Evolutionary conservation across 306 rosid genomes (phyloP).

Genomic region (Boehmeria nivea): DNA sequence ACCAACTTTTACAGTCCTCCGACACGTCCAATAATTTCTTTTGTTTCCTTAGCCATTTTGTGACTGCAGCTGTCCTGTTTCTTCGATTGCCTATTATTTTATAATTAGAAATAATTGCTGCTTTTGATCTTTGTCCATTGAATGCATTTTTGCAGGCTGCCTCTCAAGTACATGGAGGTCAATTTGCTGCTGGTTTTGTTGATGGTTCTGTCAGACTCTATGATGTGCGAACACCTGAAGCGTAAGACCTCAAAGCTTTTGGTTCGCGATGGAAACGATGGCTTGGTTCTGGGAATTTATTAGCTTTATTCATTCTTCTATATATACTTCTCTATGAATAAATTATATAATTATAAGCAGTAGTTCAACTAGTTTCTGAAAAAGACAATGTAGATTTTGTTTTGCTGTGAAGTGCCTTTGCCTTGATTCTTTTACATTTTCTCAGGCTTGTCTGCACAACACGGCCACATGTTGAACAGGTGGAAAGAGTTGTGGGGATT

Average conservation of each 20-base stretch:
- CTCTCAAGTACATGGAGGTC: slow-evolving; percentile 94
- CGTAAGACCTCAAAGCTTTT: slow-evolving; percentile 47
- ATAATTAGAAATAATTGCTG: background rate
- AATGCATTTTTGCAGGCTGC: slow-evolving; percentile 56
- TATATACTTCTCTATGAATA: no score
- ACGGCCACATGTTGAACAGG: slow-evolving; percentile 62
- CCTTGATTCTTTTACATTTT: slow-evolving; percentile 11
- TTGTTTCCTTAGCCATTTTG: background rate
- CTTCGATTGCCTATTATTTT: background rate
- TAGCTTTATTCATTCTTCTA: no score
- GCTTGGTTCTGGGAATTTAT: no score
- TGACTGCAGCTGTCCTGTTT: background rate
- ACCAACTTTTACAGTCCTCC: no score
- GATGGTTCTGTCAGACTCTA: slow-evolving; percentile 90
- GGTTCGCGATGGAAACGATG: background rate
- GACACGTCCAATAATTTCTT: no score
- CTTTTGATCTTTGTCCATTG: slow-evolving; percentile 1
- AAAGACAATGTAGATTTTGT: background rate
- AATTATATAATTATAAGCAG: no score
- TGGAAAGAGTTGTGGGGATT: slow-evolving; percentile 83
- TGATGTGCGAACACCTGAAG: slow-evolving; percentile 76
- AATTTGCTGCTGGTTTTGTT: slow-evolving; percentile 87
- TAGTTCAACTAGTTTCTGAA: no score
- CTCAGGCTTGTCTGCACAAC: slow-evolving; percentile 70
- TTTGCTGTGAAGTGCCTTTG: slow-evolving; percentile 6